Evolutionary conservation across 495 filamentous ascomycete species (phyloP).

Genomic region (Letharia columbiana): DNA sequence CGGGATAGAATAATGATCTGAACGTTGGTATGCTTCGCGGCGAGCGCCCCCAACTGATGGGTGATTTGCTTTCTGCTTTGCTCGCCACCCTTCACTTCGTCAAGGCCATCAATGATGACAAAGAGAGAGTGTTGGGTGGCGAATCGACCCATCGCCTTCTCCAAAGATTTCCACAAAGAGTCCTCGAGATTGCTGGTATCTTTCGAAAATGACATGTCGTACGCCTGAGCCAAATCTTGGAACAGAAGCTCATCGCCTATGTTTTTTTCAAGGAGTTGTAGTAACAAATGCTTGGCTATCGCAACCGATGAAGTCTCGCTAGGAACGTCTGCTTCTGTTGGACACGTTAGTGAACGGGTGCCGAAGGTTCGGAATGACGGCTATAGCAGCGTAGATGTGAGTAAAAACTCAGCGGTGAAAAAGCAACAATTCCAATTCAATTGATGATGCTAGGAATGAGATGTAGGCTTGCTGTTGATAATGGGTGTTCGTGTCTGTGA

Average conservation of each 20-base stretch:
- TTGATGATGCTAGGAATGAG: not conserved
- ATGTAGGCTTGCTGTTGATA: not conserved
- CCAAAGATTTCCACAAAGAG: slow-evolving; percentile 47
- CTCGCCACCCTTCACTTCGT: slow-evolving; percentile 40
- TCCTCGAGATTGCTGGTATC: slow-evolving; percentile 37
- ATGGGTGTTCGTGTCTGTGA: not conserved
- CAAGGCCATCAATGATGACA: slow-evolving; percentile 52
- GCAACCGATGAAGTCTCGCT: slow-evolving; percentile 42
- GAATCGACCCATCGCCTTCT: slow-evolving; percentile 33
- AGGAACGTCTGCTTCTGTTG: slow-evolving; percentile 29
- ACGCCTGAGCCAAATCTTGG: slow-evolving; percentile 37
- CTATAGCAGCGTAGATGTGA: not conserved
- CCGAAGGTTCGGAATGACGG: not conserved
- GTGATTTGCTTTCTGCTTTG: slow-evolving; percentile 35
- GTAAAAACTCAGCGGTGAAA: not conserved
- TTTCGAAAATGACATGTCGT: slow-evolving; percentile 30
- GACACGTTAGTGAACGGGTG: not conserved
- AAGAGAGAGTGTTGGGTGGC: slow-evolving; percentile 39
- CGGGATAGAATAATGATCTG: slow-evolving; percentile 46
- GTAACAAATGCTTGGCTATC: slow-evolving; percentile 47
- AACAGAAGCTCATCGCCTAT: slow-evolving; percentile 46
- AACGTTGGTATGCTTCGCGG: slow-evolving; percentile 36
- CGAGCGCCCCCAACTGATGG: slow-evolving; percentile 35
- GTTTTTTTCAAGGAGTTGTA: slow-evolving; percentile 52
- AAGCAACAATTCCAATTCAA: not conserved